phyloP scores from a whole-genome alignment of 345 rosid species.

The Laguncularia racemosa region DNA sequence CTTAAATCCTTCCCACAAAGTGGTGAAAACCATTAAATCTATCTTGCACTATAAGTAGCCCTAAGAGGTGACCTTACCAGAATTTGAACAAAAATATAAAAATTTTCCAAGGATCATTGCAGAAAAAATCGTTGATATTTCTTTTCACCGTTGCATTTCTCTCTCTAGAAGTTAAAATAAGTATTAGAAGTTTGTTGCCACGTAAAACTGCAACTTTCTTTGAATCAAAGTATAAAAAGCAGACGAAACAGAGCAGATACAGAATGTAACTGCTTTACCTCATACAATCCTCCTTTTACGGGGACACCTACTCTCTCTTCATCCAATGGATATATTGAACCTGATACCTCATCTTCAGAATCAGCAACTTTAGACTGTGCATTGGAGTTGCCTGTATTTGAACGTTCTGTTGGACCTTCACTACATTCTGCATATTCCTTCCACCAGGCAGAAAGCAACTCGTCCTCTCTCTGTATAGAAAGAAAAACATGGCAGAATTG shows the following conservation, averaged over 20 bases:
- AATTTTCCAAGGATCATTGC: no score
- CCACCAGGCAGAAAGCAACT: conserved; percentile 94
- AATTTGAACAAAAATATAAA: no score
- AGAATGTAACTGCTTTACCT: conserved; percentile 33
- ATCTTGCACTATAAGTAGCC: no score
- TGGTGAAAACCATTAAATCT: no score
- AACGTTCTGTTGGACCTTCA: conserved; percentile 61
- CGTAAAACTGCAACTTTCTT: no score
- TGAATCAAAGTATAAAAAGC: neutral
- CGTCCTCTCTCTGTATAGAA: conserved; percentile 71
- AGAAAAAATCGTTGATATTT: no score
- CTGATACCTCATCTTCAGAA: conserved; percentile 26
- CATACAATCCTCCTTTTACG: conserved; percentile 95
- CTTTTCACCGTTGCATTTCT: no score
- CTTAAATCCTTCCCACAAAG: no score
- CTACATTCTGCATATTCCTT: conserved; percentile 98
- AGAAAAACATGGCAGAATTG: no score
- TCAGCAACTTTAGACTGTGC: conserved; percentile 21
- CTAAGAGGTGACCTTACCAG: no score
- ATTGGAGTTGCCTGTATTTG: conserved; percentile 23
- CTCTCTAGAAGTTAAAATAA: no score
- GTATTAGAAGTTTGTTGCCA: no score
- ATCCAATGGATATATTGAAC: conserved; percentile 47
- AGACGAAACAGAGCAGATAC: neutral
- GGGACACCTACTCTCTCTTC: conserved; percentile 99